phyloP scores from a whole-genome alignment of 2,329 filamentous ascomycete species.

The Eurotiales sp. region DNA sequence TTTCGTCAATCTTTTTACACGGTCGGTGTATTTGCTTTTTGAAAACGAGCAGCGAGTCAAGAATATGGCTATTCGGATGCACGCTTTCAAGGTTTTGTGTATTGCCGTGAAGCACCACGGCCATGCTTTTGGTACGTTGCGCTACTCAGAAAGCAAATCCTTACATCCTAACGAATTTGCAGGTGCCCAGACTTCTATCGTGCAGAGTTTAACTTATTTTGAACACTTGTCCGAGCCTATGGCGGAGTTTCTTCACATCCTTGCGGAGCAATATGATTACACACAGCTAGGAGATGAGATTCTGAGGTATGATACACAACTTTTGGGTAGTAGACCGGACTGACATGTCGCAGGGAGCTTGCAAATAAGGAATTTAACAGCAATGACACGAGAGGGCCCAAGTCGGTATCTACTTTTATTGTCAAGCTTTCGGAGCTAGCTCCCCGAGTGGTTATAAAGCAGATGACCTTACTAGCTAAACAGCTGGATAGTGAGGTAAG shows the following conservation, averaged over 20 bases:
- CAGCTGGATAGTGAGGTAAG: constrained; percentile 86
- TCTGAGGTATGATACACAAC: constrained; percentile 48
- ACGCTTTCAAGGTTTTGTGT: constrained; percentile 94
- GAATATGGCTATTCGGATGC: constrained; percentile 84
- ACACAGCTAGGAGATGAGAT: constrained; percentile 93
- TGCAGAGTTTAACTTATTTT: constrained; percentile 96
- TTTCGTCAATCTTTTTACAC: constrained; percentile 85
- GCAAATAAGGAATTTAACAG: constrained; percentile 98
- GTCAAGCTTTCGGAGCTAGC: constrained; percentile 88
- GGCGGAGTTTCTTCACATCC: constrained; percentile 95
- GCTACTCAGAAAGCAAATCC: background rate
- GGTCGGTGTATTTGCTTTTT: constrained; percentile 87
- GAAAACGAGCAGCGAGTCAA: constrained; percentile 94
- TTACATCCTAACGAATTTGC: constrained; percentile 20
- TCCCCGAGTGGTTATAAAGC: constrained; percentile 89
- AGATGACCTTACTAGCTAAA: constrained; percentile 93
- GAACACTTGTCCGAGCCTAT: constrained; percentile 98
- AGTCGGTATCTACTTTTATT: constrained; percentile 92
- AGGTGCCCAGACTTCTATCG: constrained; percentile 96
- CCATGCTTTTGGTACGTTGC: constrained; percentile 64
- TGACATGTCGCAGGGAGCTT: constrained; percentile 60
- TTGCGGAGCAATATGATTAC: constrained; percentile 96
- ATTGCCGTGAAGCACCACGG: constrained; percentile 97
- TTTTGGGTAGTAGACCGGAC: too few relatives aligned
- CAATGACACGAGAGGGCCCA: constrained; percentile 91